Evolutionary conservation across 2,329 filamentous ascomycete species (phyloP), one percentile per base, ranked within the genome.

Genomic region (Fusarium sp.): DNA sequence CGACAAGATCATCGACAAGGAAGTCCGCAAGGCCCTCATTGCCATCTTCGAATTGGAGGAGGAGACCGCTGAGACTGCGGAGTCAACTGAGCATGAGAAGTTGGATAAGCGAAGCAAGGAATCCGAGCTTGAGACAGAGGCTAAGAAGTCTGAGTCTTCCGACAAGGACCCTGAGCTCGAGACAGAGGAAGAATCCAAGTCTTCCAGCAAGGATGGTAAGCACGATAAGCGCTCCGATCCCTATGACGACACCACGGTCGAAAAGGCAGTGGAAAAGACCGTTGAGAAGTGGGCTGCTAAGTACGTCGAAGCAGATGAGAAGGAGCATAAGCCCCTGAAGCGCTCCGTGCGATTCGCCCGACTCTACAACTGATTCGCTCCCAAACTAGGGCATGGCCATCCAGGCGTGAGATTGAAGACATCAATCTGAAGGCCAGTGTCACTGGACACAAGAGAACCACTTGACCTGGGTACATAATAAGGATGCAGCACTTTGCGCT

Each of bases 321-420:
- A 56, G 13, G 36, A 38, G 17, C 27, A 53, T 27, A 59, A 47
- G 42, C 31, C 59, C 52, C 33, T 53, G 18, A 59, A 33, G 33
- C 35, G 8, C 31, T 46, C 41, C 44, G 68, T 63, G 29, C 68
- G 73, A 64, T 62, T 44, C 33, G 55, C 61, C 49, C 73, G 73
- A 49, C 70, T 65, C 58, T 75, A 74, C 61, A 74, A 74, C 52
- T 73, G 71, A 55, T 59, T 63, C 20, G 46, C 47, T 25, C 42
- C 45, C 9, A 39, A 70, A 29, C 11, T 27, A 66, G 22, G 71
- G 71, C 27, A 60, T 64, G 42, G 8, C 53, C n/a, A 22, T 68
- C 38, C 46, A 55, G 59, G 54, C 38, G 15, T 4, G 7, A 38
- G 47, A 39, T 58, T 55, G 27, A 7, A n/a, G 20, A 17, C 33